Base-by-base conservation (phyloP, 495 filamentous ascomycete species). In the Penicillium waksmanii region DNA sequence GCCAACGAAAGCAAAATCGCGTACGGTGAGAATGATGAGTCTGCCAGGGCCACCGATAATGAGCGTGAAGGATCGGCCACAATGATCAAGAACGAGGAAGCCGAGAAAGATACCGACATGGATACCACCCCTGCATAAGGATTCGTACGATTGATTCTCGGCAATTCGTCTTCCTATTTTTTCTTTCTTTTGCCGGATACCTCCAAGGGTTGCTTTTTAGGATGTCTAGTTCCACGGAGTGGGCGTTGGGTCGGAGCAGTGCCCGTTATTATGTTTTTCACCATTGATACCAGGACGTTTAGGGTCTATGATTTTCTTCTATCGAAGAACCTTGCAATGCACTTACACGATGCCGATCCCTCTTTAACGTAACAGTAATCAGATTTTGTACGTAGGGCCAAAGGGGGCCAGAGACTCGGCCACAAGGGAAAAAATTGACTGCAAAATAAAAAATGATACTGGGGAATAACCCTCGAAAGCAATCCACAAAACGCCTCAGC, bases 401-500 rank as follows among this genome's bases (percentile, higher is more conserved):
- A 31, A 31, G 27, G 8, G 3, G 8, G 27, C 27, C 27, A 31
- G 1, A 31, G 27, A 31, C 8, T 31, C 27, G 6, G 27, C 2
- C 9, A 48, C 6, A 48, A 48, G 35, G 10, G 8, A 46, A 10
- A 46, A 55, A 43, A 25, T 31, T 35, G 27, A 52, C 48, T 33
- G 17, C 33, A 53, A 25, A 43, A 36, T 44, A n/a, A 52, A 49
- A 49, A 34, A 56, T 53, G n/a, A 51, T 51, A 31, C 50, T 25
- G 23, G 12, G 19, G 52, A 51, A 42, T 31, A 31, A 31, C 27
- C 27, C 27, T 47, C 31, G 12, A 44, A 31, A 56, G 21, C 8
- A 68, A 58, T 15, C 33, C 33, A 52, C 51, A 48, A 23, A 68
- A 69, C 68, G 63, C 68, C 66, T 49, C 42, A 48, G 35, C 60